phyloP scores from a whole-genome alignment of 2,329 filamentous ascomycete genomes.

The Macrophomina phaseolina region DNA sequence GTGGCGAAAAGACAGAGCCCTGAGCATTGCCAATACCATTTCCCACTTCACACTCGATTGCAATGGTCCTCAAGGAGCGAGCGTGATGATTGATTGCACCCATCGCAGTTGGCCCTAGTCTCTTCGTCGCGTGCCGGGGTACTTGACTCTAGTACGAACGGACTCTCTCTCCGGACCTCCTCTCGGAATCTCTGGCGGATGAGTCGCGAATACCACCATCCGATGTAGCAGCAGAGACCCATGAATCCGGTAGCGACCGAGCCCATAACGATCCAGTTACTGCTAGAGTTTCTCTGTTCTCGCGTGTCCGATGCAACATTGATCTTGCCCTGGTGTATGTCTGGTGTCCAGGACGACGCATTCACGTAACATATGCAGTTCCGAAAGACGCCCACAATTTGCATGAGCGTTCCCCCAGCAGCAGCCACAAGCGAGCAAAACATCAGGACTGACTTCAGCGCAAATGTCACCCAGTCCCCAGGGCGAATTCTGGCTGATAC shows the following conservation, averaged over 20 bases:
- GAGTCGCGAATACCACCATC: constrained; percentile 21
- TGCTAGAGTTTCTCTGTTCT: constrained; percentile 22
- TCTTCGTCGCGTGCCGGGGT: too few species aligned
- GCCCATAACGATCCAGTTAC: constrained; percentile 23
- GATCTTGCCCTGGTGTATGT: background rate
- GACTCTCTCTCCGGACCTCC: background rate
- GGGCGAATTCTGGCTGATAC: background rate
- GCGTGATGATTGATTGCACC: too few species aligned
- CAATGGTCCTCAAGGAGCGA: too few species aligned
- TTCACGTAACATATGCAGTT: constrained; percentile 28
- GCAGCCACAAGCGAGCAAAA: background rate
- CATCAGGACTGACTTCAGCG: background rate
- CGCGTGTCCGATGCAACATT: constrained; percentile 17
- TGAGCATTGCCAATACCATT: too few species aligned
- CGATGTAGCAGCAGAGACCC: constrained; percentile 9
- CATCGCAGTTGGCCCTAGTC: too few species aligned
- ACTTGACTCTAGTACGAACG: too few species aligned
- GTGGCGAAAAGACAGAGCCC: too few species aligned
- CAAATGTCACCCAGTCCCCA: background rate
- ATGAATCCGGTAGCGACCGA: constrained; percentile 22
- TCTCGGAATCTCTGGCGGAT: constrained; percentile 2
- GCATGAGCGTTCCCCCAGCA: constrained; percentile 27
- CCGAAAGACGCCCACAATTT: constrained; percentile 26
- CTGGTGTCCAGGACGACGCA: constrained; percentile 3
- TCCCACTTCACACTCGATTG: too few species aligned